phyloP scores from a whole-genome alignment of 2,329 filamentous ascomycete species.

The Neonectria faginata region DNA sequence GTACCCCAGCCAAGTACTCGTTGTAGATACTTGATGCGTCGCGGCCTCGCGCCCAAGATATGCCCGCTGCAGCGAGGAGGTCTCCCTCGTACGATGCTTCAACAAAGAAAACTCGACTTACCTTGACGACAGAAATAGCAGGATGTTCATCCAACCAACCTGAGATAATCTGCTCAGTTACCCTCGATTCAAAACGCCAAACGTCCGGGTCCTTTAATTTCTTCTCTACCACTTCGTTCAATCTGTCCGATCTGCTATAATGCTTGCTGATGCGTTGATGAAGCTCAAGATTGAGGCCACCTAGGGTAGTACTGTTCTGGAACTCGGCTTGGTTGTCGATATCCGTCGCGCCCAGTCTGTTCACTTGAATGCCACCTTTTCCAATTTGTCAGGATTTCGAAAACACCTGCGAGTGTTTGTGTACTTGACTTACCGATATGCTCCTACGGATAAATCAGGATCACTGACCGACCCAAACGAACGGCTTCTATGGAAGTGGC shows the following conservation, averaged over 20 bases:
- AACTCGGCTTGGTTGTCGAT: conserved; percentile 16
- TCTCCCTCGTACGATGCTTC: conserved; percentile 11
- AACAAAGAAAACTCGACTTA: neutral
- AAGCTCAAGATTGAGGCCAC: conserved; percentile 6
- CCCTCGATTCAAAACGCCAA: conserved; percentile 1
- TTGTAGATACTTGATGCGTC: neutral
- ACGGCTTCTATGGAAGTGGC: conserved; percentile 1
- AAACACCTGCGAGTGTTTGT: too few relatives aligned
- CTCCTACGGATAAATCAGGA: neutral
- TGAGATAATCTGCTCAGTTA: neutral
- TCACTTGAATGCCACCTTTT: conserved; percentile 9
- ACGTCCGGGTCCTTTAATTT: conserved; percentile 2
- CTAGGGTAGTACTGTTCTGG: conserved; percentile 10
- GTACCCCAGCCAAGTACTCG: neutral
- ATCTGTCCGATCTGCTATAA: neutral
- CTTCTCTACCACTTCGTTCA: neutral
- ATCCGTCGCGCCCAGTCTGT: conserved; percentile 5
- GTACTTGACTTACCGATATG: conserved; percentile 1
- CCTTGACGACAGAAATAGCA: neutral
- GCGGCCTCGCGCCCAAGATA: conserved; percentile 4
- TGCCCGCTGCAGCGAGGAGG: conserved; percentile 2
- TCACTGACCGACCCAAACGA: neutral
- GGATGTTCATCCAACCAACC: conserved; percentile 1
- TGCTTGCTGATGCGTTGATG: neutral
- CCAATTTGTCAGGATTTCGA: neutral